phyloP scores from a whole-genome alignment of 495 filamentous ascomycete species.

The Daldinia childiae region DNA sequence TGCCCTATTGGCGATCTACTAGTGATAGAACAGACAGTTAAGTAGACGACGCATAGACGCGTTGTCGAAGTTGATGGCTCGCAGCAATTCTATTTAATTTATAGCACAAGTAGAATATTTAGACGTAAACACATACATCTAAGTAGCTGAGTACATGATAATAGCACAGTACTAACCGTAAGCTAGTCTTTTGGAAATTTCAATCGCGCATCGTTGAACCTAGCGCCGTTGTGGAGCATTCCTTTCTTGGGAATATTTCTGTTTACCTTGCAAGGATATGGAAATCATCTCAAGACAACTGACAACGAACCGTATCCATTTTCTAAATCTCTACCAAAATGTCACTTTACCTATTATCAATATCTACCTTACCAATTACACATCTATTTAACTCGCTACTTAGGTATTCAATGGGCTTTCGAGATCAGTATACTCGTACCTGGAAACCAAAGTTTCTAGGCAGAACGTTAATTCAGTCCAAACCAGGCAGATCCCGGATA shows the following conservation, averaged over 20 bases:
- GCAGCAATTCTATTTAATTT: background rate
- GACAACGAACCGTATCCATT: background rate
- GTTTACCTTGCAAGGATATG: slow-evolving; percentile 17
- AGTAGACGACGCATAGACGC: background rate
- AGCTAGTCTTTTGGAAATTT: slow-evolving; percentile 4
- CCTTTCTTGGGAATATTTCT: slow-evolving; percentile 2
- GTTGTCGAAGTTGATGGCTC: background rate
- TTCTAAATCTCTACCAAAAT: background rate
- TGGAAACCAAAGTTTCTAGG: background rate
- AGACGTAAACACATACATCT: background rate
- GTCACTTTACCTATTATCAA: background rate
- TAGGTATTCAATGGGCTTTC: background rate
- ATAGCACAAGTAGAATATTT: background rate
- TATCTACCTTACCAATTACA: background rate
- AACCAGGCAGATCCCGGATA: background rate
- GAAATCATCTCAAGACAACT: background rate
- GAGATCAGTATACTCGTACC: background rate
- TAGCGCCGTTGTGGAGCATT: slow-evolving; percentile 10
- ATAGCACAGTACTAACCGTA: slow-evolving; percentile 4
- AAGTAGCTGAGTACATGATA: background rate
- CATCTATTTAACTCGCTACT: background rate
- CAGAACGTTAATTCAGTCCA: background rate
- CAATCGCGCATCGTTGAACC: slow-evolving; percentile 9
- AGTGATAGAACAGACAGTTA: slow-evolving; percentile 9
- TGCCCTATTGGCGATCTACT: slow-evolving; percentile 19